Conservation (phyloP, 108 stramenopile species). For the Nitzschia inconspicua region DNA sequence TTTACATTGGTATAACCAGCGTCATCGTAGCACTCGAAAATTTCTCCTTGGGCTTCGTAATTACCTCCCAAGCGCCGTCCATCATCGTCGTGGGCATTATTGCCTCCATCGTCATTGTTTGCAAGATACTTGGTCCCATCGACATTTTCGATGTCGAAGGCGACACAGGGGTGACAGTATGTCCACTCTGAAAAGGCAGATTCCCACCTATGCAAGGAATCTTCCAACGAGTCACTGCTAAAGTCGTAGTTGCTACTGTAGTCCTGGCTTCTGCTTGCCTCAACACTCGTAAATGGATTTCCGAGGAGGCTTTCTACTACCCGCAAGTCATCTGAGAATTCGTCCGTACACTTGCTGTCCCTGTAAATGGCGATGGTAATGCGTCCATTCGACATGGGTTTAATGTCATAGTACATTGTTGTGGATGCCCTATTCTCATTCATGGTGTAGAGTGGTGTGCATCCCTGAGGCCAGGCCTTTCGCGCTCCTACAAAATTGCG, state of each 20-base stretch:
- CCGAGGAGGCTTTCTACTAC: slow-evolving; percentile 41
- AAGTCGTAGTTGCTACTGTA: slow-evolving; percentile 14
- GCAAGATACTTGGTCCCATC: slow-evolving; percentile 28
- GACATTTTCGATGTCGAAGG: slow-evolving; percentile 42
- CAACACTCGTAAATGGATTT: slow-evolving; percentile 23
- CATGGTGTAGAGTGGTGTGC: slow-evolving; percentile 14
- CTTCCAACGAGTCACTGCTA: slow-evolving; percentile 13
- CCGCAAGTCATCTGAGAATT: background rate
- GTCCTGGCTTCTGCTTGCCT: slow-evolving; percentile 14
- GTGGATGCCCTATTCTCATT: slow-evolving; percentile 6
- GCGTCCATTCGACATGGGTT: slow-evolving; percentile 39
- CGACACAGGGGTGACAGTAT: slow-evolving; percentile 60
- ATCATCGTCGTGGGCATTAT: slow-evolving; percentile 36
- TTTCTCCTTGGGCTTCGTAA: slow-evolving; percentile 12
- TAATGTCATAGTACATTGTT: slow-evolving; percentile 49
- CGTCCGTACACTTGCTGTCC: slow-evolving; percentile 35
- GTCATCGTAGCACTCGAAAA: slow-evolving; percentile 51
- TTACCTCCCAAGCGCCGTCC: slow-evolving; percentile 16
- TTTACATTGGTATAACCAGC: slow-evolving; percentile 60
- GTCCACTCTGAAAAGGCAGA: slow-evolving; percentile 39
- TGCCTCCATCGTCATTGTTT: slow-evolving; percentile 22
- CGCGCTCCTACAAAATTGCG: too few relatives aligned
- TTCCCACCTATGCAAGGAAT: slow-evolving; percentile 37
- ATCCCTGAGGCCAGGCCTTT: slow-evolving; percentile 39
- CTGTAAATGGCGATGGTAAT: slow-evolving; percentile 49